Evolutionary conservation across 768 basidiomycete species (phyloP).

Genomic region (Exsudoporus frostii): DNA sequence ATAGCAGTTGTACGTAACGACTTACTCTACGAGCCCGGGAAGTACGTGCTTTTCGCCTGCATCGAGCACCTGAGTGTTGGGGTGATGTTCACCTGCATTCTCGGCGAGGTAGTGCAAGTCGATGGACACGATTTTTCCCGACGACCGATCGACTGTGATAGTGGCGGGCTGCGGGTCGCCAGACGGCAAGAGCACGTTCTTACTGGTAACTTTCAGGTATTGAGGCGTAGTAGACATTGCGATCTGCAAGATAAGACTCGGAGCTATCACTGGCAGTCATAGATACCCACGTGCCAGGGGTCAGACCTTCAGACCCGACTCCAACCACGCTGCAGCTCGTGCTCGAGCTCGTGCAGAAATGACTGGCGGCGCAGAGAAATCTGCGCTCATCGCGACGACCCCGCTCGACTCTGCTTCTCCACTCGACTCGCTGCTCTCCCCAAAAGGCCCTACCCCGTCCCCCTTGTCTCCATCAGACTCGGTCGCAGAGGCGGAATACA

Average conservation of each 20-base stretch:
- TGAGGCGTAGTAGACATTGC: slow-evolving; percentile 9
- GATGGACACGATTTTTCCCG: slow-evolving; percentile 62
- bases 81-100: slow-evolving; percentile 23
- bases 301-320: too few relatives aligned
- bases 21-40: slow-evolving; percentile 79
- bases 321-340: neutral
- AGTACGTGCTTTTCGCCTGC: slow-evolving; percentile 58
- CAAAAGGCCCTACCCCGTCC: slow-evolving; percentile 35
- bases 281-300: slow-evolving; percentile 5
- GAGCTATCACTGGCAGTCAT: neutral
- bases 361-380: slow-evolving; percentile 15
- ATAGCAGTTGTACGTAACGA: neutral
- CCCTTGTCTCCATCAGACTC: slow-evolving; percentile 38
- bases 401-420: slow-evolving; percentile 19
- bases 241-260: slow-evolving; percentile 1
- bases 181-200: slow-evolving; percentile 55
- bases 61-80: slow-evolving; percentile 45
- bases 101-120: slow-evolving; percentile 32
- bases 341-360: slow-evolving; percentile 10
- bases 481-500: slow-evolving; percentile 58
- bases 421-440: slow-evolving; percentile 52
- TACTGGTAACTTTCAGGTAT: slow-evolving; percentile 46
- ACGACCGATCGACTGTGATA: slow-evolving; percentile 50
- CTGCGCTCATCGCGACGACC: slow-evolving; percentile 6
- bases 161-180: slow-evolving; percentile 58